These are phyloP conservation scores for Penicillium lividum DNA, from an alignment of 495 filamentous ascomycete genomes.

Conservation along the genomic window DNA sequence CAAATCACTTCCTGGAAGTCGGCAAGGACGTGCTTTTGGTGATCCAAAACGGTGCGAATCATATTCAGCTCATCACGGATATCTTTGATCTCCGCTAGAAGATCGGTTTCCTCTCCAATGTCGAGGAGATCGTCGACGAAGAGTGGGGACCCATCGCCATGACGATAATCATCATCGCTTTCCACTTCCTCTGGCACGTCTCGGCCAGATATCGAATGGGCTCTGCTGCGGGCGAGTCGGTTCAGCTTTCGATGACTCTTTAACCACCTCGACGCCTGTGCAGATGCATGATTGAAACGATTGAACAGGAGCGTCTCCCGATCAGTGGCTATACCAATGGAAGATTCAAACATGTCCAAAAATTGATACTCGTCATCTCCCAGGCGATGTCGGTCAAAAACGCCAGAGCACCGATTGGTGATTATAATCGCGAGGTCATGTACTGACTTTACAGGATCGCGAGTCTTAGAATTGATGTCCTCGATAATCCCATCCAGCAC, in stretches of 20 bases:
- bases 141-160: constrained; percentile 40
- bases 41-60: constrained; percentile 60
- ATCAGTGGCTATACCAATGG: constrained; percentile 65
- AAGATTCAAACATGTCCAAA: constrained; percentile 71
- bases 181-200: constrained; percentile 11
- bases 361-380: constrained; percentile 68
- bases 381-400: constrained; percentile 64
- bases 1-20: constrained; percentile 58
- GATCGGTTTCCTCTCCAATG: constrained; percentile 66
- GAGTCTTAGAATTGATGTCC: constrained; percentile 68
- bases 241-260: constrained; percentile 57
- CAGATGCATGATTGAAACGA: constrained; percentile 63
- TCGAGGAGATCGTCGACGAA: constrained; percentile 68
- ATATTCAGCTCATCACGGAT: constrained; percentile 75
- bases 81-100: constrained; percentile 68
- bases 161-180: constrained; percentile 23
- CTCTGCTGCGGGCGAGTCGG: constrained; percentile 29
- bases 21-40: constrained; percentile 56
- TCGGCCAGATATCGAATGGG: constrained; percentile 7
- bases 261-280: constrained; percentile 61
- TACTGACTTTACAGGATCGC: constrained; percentile 60
- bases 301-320: constrained; percentile 64
- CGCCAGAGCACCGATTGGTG: constrained; percentile 62
- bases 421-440: constrained; percentile 69
- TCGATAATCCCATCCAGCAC: constrained; percentile 67